Conservation (phyloP, 2,329 filamentous ascomycete genomes). For the Biscogniauxia sp. region DNA sequence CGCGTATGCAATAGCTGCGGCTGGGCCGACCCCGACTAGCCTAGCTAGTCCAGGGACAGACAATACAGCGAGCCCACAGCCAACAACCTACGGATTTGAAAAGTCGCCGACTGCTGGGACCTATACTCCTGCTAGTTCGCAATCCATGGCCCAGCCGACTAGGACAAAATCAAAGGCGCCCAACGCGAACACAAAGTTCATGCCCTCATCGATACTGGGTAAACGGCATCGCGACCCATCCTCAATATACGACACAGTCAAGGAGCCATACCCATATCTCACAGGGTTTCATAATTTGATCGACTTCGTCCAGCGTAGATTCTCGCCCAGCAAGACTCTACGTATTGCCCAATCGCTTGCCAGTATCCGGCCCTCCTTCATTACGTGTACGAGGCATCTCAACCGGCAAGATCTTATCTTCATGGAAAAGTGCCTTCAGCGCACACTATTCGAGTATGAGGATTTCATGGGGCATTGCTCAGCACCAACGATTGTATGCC, state of each 20-base stretch:
- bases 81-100: slow-evolving; percentile 52
- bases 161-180: slow-evolving; percentile 45
- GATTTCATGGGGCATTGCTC: slow-evolving; percentile 86
- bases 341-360: slow-evolving; percentile 85
- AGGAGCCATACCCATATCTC: slow-evolving; percentile 88
- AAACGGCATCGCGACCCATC: slow-evolving; percentile 72
- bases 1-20: slow-evolving; percentile 63
- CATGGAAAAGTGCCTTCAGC: slow-evolving; percentile 96
- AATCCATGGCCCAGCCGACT: slow-evolving; percentile 34
- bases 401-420: slow-evolving; percentile 88
- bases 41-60: slow-evolving; percentile 64
- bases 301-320: slow-evolving; percentile 73
- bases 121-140: slow-evolving; percentile 31
- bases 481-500: slow-evolving; percentile 87
- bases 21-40: slow-evolving; percentile 50
- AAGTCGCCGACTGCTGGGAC: slow-evolving; percentile 48
- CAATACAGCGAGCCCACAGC: slow-evolving; percentile 58
- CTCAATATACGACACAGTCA: slow-evolving; percentile 83
- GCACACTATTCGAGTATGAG: slow-evolving; percentile 88
- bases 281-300: slow-evolving; percentile 87
- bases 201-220: slow-evolving; percentile 51
- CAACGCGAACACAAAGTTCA: slow-evolving; percentile 37
- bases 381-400: slow-evolving; percentile 85
- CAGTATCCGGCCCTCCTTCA: slow-evolving; percentile 88
- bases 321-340: slow-evolving; percentile 72